Base-by-base conservation (phyloP, 768 basidiomycete genomes). In the Galerina sulciceps region DNA sequence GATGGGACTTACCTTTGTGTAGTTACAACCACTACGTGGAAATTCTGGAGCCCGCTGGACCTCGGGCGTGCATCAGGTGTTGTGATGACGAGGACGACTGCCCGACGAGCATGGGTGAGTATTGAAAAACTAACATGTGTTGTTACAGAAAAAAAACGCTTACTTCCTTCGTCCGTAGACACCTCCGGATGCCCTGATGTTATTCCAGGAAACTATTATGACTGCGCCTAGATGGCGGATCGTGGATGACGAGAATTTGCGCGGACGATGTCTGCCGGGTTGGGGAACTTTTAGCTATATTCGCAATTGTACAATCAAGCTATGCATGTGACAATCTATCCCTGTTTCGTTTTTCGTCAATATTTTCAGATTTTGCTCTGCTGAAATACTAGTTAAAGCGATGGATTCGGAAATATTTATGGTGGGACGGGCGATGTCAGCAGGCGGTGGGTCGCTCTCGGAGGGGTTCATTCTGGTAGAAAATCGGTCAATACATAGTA, bases 21-120 rank as follows among this genome's bases (percentile, higher is more conserved):
- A 74, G 73, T 20, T 86, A 83, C 67, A 85, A 84, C 37, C 83
- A 85, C 67, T 86, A 85, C 62, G 82, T 85, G 18, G 85, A 86
- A 61, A 69, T 85, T 15, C 75, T 85, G 23, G 85, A 86, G 65
- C 85, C 84, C 10, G 72, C 71, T 18, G 82, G 72, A 5, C 68
- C 67, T 2, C 76, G 85, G 2, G 84, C 83, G 6, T 86, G 85
- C 67, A 83, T 86, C 60, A 79, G 77, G 65, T 86, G 85, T 64
- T 86, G 85, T 63, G 80, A 85, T 50, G 77, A 85, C 58, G 69
- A 75, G 0, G 75, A 70, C 0, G 85, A 86, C 66, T 86, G 84
- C 68, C 83, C 82, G n/a, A 73, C 75, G 4, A 74, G 79, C 60
- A 76, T 71, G 68, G 84, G 83, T 82, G 65, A 41, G 65, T 55